Evolutionary conservation across 73 alveolate species (phyloP), one percentile per base, ranked within the genome.

Genomic region (Paraurostyla sp.): DNA sequence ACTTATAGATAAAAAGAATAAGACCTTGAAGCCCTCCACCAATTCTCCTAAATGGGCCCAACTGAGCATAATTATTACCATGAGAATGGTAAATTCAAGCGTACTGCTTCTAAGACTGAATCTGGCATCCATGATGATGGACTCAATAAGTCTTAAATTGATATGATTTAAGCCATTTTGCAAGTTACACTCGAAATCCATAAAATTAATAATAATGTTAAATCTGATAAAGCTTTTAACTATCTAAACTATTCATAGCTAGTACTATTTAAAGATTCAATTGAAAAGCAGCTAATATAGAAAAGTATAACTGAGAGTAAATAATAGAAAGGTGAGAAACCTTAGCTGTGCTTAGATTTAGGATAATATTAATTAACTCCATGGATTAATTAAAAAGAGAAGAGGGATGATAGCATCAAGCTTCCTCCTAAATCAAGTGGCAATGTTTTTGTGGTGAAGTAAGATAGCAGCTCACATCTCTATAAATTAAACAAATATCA

Each of bases 41-140:
- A 65, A 65, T 38, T 65, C 40, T 38, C 60, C 41, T 33, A 38
- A 2, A 65, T 65, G 82, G 82, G 60, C 4, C 60, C 82, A 15
- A 65, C 82, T 11, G 82, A 65, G 38, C n/a, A n/a, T n/a, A 65
- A 65, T 65, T 65, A 65, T 65, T 56, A 30, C n/a, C 82, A 56
- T 38, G 7, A 65, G 25, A 65, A 38, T 15, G 82, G 82, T 0
- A 38, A 38, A 32, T 65, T 65, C 25, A 65, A 35, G 41, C 35
- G 41, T 18, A 16, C 82, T 13, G 18, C 13, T 1, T 36, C 82
- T 0, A 32, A 38, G 11, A 65, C 82, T 18, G 82, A 65, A 38
- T 13, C 43, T 22, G 32, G 82, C 7, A 65, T 65, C 4, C 9
- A 65, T 38, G 82, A 65, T 11, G 4, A 32, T 13, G 1, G 35